Conservation (phyloP, 1,284 basidiomycete species). For the Fistulina hepatica region DNA sequence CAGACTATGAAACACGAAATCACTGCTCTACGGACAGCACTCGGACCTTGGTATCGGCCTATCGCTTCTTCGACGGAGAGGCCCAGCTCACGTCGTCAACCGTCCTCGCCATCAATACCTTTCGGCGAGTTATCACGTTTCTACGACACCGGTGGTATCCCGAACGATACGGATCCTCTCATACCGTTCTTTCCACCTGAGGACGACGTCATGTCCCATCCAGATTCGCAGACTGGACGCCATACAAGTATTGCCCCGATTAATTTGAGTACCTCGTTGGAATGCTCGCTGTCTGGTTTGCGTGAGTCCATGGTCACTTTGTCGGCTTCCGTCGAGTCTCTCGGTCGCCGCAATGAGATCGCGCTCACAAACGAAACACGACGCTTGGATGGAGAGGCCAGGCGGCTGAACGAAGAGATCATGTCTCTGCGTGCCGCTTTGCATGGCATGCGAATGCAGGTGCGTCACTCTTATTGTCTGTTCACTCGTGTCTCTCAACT, state of each 20-base stretch:
- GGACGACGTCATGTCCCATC: too few relatives aligned
- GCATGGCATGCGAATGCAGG: slow-evolving; percentile 74
- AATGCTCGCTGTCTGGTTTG: slow-evolving; percentile 46
- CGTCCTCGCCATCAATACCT: slow-evolving; percentile 18
- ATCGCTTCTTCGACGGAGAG: slow-evolving; percentile 17
- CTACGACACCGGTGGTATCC: background rate
- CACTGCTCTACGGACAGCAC: slow-evolving; percentile 31
- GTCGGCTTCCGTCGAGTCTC: slow-evolving; percentile 49
- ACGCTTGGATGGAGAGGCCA: too few relatives aligned
- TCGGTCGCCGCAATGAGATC: slow-evolving; percentile 52
- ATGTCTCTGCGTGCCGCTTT: slow-evolving; percentile 62
- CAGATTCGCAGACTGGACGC: too few relatives aligned
- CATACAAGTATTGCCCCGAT: slow-evolving; percentile 45
- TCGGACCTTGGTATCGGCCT: slow-evolving; percentile 57
- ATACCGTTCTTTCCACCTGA: slow-evolving; percentile 8
- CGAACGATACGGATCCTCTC: background rate
- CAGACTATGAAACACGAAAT: slow-evolving; percentile 42
- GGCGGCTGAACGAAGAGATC: slow-evolving; percentile 68
- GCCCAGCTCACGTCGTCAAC: background rate
- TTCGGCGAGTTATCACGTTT: slow-evolving; percentile 3
- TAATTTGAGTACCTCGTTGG: slow-evolving; percentile 46
- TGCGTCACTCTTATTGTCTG: slow-evolving; percentile 19
- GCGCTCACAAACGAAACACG: slow-evolving; percentile 60
- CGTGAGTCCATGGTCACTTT: slow-evolving; percentile 51
- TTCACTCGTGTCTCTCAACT: slow-evolving; percentile 1